A percentile compares a stretch with the other conserved stretches of the same genome.
phyloP scores from a whole-genome alignment of 176 grass and related monocot genomes.

The Ampelocalamus luodianensis region DNA sequence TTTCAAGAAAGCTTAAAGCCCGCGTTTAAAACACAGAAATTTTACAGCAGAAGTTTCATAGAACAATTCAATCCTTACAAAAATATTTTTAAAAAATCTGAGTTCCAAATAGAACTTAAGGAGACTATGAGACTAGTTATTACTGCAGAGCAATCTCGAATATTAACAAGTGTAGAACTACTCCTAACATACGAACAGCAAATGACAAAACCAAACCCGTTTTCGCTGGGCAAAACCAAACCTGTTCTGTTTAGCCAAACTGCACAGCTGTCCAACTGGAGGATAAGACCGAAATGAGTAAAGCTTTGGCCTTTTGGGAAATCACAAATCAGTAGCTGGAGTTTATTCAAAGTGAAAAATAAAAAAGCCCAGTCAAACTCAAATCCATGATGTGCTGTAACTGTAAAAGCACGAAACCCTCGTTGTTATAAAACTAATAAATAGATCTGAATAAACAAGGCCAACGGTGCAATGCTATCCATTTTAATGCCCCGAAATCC shows the following conservation, averaged over 20 bases:
- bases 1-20: not conserved
- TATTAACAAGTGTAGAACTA: not conserved
- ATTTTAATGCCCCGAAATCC: not conserved
- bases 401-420: slow-evolving; percentile 48
- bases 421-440: slow-evolving; percentile 49
- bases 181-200: not conserved
- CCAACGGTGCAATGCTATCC: slow-evolving; percentile 25
- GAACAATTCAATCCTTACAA: not conserved
- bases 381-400: slow-evolving; percentile 42
- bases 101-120: not conserved
- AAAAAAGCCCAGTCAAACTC: slow-evolving; percentile 59
- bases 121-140: not conserved
- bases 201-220: not conserved
- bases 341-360: not conserved
- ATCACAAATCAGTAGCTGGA: slow-evolving; percentile 1
- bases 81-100: not conserved
- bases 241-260: not conserved
- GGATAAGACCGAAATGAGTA: not conserved
- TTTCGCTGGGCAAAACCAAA: not conserved
- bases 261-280: not conserved
- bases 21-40: not conserved
- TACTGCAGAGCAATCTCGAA: not conserved
- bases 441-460: slow-evolving; percentile 44
- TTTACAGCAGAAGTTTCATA: not conserved
- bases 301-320: not conserved